phyloP scores from a whole-genome alignment of 257 asterid species.

The Henckelia pumila region DNA sequence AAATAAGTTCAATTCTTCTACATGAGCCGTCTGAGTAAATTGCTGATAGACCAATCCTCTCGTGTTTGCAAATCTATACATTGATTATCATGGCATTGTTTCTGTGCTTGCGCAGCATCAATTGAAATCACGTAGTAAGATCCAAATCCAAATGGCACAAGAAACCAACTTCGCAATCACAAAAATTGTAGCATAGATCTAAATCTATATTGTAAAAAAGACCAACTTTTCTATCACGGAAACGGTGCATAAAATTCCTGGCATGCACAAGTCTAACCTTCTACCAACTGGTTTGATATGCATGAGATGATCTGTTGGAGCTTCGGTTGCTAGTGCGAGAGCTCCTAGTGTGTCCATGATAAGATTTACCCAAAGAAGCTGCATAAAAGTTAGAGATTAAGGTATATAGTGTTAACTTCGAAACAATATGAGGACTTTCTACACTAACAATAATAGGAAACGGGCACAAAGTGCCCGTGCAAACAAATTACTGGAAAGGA shows the following conservation, averaged over 20 bases:
- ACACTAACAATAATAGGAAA: background rate
- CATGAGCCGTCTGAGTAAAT: background rate
- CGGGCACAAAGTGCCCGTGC: conserved; percentile 5
- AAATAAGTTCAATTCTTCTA: background rate
- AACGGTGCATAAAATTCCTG: conserved; percentile 2
- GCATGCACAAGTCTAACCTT: conserved; percentile 50
- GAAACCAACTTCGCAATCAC: conserved; percentile 9
- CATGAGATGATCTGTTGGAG: conserved; percentile 97
- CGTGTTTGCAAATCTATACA: background rate
- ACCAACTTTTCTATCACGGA: conserved; percentile 6
- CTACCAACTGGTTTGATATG: conserved; percentile 82
- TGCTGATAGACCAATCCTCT: background rate
- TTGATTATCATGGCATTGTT: background rate
- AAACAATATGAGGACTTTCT: background rate
- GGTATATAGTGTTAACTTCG: background rate
- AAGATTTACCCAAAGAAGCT: conserved; percentile 99
- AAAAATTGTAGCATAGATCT: conserved; percentile 1
- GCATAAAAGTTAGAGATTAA: conserved; percentile 23
- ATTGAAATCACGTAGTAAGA: background rate
- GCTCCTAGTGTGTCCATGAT: conserved; percentile 99
- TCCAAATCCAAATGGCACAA: conserved; percentile 1
- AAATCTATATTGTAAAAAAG: no score
- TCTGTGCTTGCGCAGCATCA: background rate
- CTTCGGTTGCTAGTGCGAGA: conserved; percentile 92
- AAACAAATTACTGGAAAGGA: conserved; percentile 15